Evolutionary conservation across 106 monocot species (phyloP).

Genomic region (Dioscorea alata): DNA sequence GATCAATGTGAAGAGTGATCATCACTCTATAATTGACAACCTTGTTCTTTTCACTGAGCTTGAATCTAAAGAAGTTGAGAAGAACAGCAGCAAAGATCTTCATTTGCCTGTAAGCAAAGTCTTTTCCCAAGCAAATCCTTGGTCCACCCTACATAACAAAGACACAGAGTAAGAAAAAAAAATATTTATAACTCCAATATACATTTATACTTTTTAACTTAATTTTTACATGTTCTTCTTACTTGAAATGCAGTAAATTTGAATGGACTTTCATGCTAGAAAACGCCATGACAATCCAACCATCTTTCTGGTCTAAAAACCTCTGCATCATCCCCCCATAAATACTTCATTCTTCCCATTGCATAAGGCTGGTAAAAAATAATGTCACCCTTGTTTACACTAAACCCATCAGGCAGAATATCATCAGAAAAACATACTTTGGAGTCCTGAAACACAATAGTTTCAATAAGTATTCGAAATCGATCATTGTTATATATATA

Average conservation of each 20-base stretch:
- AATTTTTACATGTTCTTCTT: background rate
- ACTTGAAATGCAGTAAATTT: slow-evolving; percentile 36
- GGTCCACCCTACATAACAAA: slow-evolving; percentile 27
- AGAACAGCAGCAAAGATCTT: slow-evolving; percentile 47
- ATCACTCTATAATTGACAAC: slow-evolving; percentile 22
- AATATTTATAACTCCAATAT: background rate
- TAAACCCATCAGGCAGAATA: slow-evolving; percentile 33
- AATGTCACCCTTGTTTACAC: slow-evolving; percentile 35
- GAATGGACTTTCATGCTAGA: slow-evolving; percentile 27
- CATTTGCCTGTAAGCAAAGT: slow-evolving; percentile 64
- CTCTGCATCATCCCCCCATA: slow-evolving; percentile 41
- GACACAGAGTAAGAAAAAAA: background rate
- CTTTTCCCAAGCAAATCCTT: slow-evolving; percentile 54
- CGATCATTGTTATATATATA: too few species aligned
- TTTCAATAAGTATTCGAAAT: background rate
- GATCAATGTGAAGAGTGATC: slow-evolving; percentile 42
- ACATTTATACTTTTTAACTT: background rate
- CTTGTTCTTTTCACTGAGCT: slow-evolving; percentile 24
- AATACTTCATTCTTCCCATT: slow-evolving; percentile 44
- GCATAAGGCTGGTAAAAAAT: slow-evolving; percentile 24
- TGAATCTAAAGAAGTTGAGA: slow-evolving; percentile 46
- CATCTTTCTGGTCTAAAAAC: slow-evolving; percentile 36
- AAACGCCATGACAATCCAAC: slow-evolving; percentile 19
- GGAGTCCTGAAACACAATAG: background rate
- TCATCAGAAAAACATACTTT: slow-evolving; percentile 12